Evolutionary conservation across 2,329 filamentous ascomycete genomes (phyloP), one percentile per base, ranked within the genome.

Genomic region (Colletotrichum melonis): DNA sequence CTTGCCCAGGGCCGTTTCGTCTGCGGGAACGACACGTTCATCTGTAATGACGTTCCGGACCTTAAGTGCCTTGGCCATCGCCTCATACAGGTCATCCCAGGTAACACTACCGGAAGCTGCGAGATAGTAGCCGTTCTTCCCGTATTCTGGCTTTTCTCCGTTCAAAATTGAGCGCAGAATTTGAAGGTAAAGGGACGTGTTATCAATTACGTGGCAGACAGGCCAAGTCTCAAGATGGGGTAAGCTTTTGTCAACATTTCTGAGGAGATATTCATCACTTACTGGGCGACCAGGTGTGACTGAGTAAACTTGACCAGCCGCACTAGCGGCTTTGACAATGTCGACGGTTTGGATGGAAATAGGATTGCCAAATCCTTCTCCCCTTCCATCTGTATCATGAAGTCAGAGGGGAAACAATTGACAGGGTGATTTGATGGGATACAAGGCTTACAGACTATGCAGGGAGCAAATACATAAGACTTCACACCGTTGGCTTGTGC

Each of bases 381-480:
- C 42, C 12, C 30, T 60, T 16, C 65, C 56, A 28, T 67, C 56
- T 67, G 35, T 5, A 12, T 4, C 14, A 9, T 6, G 3, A 5
- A 2, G 7, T 67, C 22, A 67, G 65, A 16, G 22, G 26, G 14
- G 7, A 55, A 54, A 24, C 16, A 3, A 5, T 58, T 5, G 14
- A 35, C 16, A 24, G 22, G 14, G 14, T 11, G 30, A 9, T 11
- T 12, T 24, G 5, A 55, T 28, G 28, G n/a, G 38, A 30, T 3
- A 3, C 30, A 28, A 5, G 9, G 74, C 80, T 76, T 76, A 82
- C 82, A 89, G 16, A 90, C 88, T 32, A 89, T 85, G 75, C 88
- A 89, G 1, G 88, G 88, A 0, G 79, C 80, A 76, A 89, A 89
- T n/a, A 89, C 84, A 74, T 89, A 89, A 69, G 82, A 85, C 35